Evolutionary conservation across 2,329 filamentous ascomycete genomes (phyloP).

Genomic region (Colletotrichum tofieldiae): DNA sequence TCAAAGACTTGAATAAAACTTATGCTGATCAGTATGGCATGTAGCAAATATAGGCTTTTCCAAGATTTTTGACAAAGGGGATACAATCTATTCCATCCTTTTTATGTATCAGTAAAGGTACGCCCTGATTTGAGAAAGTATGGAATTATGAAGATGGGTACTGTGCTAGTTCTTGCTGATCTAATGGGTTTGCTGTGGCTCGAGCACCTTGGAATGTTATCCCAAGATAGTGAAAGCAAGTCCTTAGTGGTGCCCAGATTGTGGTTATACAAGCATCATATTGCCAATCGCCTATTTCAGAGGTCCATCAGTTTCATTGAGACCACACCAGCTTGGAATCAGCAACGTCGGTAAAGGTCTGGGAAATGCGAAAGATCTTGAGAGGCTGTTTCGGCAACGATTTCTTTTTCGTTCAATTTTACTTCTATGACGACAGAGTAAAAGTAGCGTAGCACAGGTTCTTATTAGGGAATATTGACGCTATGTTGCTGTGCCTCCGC

Average conservation of each 20-base stretch:
- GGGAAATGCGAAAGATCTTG: too few relatives aligned
- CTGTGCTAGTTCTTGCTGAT: not conserved
- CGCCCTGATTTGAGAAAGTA: not conserved
- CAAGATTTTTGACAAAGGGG: not conserved
- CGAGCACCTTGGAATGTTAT: rapidly evolving
- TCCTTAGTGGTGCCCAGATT: not conserved
- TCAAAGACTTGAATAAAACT: not conserved
- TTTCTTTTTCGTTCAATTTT: not conserved
- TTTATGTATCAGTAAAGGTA: not conserved
- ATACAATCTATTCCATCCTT: not conserved
- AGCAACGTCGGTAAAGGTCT: too few relatives aligned
- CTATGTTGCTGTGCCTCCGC: too few relatives aligned
- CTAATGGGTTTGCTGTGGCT: not conserved
- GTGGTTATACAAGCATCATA: not conserved
- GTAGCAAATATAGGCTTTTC: not conserved
- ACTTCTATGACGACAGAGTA: too few relatives aligned
- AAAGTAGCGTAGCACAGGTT: too few relatives aligned
- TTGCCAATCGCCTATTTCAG: too few relatives aligned
- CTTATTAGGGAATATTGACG: rapidly evolving
- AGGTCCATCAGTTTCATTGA: too few relatives aligned
- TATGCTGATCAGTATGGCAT: not conserved
- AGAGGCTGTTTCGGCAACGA: not conserved
- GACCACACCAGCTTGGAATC: too few relatives aligned
- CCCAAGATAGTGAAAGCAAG: not conserved
- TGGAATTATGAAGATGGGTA: too few relatives aligned